phyloP scores from a whole-genome alignment of 1,284 basidiomycete genomes.

The Anthracocystis panici-leucophaei region DNA sequence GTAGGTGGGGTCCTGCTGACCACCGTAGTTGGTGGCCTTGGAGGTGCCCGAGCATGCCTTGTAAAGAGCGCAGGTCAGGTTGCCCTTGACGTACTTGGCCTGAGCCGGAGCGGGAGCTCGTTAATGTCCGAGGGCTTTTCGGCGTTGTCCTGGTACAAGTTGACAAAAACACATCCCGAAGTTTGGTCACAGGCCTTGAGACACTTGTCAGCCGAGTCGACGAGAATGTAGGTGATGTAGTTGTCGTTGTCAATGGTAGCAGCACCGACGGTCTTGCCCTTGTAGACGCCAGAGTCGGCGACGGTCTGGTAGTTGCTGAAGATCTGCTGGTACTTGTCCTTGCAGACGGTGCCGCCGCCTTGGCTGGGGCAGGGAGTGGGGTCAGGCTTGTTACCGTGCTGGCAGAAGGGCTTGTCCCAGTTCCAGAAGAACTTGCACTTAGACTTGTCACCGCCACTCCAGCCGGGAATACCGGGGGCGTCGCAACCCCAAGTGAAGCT shows the following conservation, averaged over 20 bases:
- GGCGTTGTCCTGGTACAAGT: constrained; percentile 52
- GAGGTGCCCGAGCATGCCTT: constrained; percentile 29
- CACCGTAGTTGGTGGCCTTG: constrained; percentile 47
- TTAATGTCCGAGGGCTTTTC: constrained; percentile 5
- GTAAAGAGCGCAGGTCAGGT: constrained; percentile 53
- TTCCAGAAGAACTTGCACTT: constrained; percentile 13
- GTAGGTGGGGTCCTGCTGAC: constrained; percentile 53
- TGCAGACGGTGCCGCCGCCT: constrained; percentile 18
- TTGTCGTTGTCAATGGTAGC: constrained; percentile 46
- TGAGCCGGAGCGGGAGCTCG: constrained; percentile 27
- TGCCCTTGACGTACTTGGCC: constrained; percentile 36
- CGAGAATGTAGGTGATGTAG: constrained; percentile 52
- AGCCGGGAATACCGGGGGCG: constrained; percentile 19
- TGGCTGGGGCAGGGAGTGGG: constrained; percentile 8
- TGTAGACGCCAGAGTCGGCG: constrained; percentile 30
- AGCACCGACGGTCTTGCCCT: constrained; percentile 37
- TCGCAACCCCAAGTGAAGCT: constrained; percentile 9
- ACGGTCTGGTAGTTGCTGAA: constrained; percentile 36
- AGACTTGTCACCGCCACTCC: constrained; percentile 39
- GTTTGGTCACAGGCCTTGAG: constrained; percentile 34
- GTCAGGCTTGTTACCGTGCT: constrained; percentile 26
- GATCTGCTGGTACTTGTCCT: constrained; percentile 21
- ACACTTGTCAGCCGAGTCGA: constrained; percentile 26
- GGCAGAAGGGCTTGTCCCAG: constrained; percentile 22
- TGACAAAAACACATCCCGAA: constrained; percentile 42